Conservation (phyloP, 139 green algal species). For the Micractinium sp. region DNA sequence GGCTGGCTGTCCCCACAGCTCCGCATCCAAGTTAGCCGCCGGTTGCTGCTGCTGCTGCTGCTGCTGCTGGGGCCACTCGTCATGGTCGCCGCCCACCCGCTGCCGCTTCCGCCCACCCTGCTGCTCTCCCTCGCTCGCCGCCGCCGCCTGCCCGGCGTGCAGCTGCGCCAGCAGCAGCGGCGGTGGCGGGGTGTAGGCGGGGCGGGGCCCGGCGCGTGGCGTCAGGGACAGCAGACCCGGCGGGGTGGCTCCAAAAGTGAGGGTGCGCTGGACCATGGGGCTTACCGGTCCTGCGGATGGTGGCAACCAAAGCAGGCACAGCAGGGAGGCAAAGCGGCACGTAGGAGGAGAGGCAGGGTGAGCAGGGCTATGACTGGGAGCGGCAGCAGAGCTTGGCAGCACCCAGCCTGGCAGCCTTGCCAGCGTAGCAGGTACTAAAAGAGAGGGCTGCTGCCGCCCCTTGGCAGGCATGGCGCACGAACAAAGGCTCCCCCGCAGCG, state of each 20-base stretch:
- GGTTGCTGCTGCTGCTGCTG: not conserved
- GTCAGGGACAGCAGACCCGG: not conserved
- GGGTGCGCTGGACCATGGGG: slow-evolving; percentile 4
- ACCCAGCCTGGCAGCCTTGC: too few relatives aligned
- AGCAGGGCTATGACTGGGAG: not conserved
- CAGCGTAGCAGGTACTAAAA: not conserved
- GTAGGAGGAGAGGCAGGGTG: not conserved
- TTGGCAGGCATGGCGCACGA: too few relatives aligned
- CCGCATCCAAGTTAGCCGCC: too few relatives aligned
- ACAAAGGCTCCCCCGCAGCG: too few relatives aligned
- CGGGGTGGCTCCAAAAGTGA: not conserved
- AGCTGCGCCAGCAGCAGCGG: not conserved
- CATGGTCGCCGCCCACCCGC: not conserved
- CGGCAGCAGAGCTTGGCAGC: too few relatives aligned
- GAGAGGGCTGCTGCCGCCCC: not conserved
- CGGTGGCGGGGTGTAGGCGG: not conserved
- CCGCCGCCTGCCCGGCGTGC: not conserved
- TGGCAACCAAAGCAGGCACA: too few relatives aligned
- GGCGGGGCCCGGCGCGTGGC: not conserved
- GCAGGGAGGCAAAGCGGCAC: not conserved
- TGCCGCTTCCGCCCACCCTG: not conserved
- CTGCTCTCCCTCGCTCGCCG: not conserved
- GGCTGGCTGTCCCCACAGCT: not conserved
- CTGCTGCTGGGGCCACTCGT: not conserved
- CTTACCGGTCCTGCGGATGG: not conserved